Base-by-base conservation (phyloP, 1,139 yeast genomes). In the Saccharomyces hybrid region DNA sequence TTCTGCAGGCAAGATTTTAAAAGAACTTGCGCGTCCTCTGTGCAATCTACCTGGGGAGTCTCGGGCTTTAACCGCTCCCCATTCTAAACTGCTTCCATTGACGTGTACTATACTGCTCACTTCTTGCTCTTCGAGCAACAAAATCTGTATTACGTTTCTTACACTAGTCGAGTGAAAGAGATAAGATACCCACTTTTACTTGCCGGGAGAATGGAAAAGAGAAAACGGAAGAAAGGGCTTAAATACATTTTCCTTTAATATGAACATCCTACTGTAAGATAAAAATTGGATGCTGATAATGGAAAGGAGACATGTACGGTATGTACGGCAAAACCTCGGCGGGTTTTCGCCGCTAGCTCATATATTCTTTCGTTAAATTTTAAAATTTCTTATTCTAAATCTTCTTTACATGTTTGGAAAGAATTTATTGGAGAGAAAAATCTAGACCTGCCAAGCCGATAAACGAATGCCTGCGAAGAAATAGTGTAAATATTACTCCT, bases 391-490 rank as follows among this genome's bases (percentile, higher is more conserved):
- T 20, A 20, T 11, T 38, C 25, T 38, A 9, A 38, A 38, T 38
- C 44, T 38, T 38, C 44, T 16, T 38, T 38, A 38, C 44, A 38
- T 38, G 25, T 9, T 7, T 38, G 26, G 44, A 38, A 9, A 38
- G 7, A 4, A 16, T 20, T 38, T 20, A 38, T 38, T 38, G 44
- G 44, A 38, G 44, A 38, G 44, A 38, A 38, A 38, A 38, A 38
- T 38, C 44, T 38, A 38, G 44, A 38, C 44, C 44, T 38, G 44
- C 44, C 44, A 38, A 38, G 26, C 44, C 44, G 44, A 38, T 38
- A 38, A 38, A 38, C 44, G 44, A 38, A 38, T 11, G 44, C 44
- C 44, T 16, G 44, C 44, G 44, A 38, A 25, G 20, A 38, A 38
- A 38, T 13, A 38, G 44, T 38, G 44, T 20, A 20, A 38, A 38